Evolutionary conservation across 192 early-diverging fungal species (phyloP).

Genomic region (Coemansia sp.): DNA sequence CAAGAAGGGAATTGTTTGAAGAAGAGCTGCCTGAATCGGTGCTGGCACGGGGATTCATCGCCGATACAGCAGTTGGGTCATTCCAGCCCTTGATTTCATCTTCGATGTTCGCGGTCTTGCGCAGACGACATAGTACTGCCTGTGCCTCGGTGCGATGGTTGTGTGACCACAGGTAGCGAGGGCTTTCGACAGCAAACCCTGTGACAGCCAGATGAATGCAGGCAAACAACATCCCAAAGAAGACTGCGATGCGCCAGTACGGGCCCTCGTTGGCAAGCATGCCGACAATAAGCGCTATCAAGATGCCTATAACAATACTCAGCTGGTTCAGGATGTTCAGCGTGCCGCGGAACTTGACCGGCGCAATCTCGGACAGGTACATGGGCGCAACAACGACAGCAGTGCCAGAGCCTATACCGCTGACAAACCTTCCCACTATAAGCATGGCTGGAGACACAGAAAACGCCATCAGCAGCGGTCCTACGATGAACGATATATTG

Average conservation of each 20-base stretch:
- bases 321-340: slow-evolving; percentile 82
- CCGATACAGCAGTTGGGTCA: background rate
- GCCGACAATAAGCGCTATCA: slow-evolving; percentile 68
- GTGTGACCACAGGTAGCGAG: slow-evolving; percentile 61
- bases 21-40: background rate
- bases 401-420: slow-evolving; percentile 75
- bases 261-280: slow-evolving; percentile 61
- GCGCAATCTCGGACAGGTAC: slow-evolving; percentile 80
- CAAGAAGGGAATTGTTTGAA: background rate
- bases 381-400: slow-evolving; percentile 76
- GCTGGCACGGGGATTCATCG: background rate
- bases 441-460: slow-evolving; percentile 55
- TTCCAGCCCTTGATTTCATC: slow-evolving; percentile 41
- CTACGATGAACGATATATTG: slow-evolving; percentile 61
- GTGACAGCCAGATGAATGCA: slow-evolving; percentile 30
- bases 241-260: slow-evolving; percentile 75
- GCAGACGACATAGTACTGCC: slow-evolving; percentile 30
- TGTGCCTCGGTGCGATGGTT: slow-evolving; percentile 34
- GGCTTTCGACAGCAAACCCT: slow-evolving; percentile 76
- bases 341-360: slow-evolving; percentile 65
- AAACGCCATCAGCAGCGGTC: slow-evolving; percentile 67
- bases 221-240: slow-evolving; percentile 63
- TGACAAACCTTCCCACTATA: slow-evolving; percentile 68
- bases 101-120: slow-evolving; percentile 37
- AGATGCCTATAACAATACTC: slow-evolving; percentile 80